Evolutionary conservation across 2,329 filamentous ascomycete genomes (phyloP).

Genomic region (Coniochaeta sp.): DNA sequence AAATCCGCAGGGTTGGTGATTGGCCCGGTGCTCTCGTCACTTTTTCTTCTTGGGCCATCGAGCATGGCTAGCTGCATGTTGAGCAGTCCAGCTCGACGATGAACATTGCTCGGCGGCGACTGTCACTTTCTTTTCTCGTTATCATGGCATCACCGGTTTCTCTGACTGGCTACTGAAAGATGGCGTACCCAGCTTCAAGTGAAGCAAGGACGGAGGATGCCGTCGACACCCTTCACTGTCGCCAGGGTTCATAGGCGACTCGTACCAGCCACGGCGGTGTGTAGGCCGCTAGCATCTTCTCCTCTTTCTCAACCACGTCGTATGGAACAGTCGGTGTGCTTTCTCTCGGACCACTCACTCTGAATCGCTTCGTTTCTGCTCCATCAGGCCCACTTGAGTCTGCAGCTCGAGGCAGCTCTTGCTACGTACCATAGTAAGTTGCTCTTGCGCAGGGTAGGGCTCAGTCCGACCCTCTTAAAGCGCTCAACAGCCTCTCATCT

Average conservation of each 20-base stretch:
- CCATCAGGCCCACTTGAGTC: neutral
- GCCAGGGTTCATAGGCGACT: neutral
- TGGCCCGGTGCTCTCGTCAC: neutral
- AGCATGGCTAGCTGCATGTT: neutral
- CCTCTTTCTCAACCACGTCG: neutral
- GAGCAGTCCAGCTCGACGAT: neutral
- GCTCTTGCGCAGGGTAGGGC: too few species aligned
- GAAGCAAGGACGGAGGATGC: neutral
- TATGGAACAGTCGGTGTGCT: neutral
- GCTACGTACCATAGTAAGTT: too few species aligned
- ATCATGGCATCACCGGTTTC: neutral
- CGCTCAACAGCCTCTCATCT: neutral
- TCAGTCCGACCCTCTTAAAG: neutral
- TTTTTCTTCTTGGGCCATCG: neutral
- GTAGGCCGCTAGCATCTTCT: neutral
- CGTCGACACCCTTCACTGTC: neutral
- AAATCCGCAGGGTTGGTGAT: neutral
- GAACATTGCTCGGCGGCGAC: neutral
- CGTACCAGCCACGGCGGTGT: neutral
- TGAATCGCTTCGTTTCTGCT: neutral
- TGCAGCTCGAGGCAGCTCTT: neutral
- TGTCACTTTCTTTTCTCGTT: neutral
- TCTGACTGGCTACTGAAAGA: neutral
- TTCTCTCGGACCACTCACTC: neutral
- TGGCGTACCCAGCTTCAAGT: neutral